Conservation (phyloP, 495 filamentous ascomycete genomes). For the Sordaria brevicollis region DNA sequence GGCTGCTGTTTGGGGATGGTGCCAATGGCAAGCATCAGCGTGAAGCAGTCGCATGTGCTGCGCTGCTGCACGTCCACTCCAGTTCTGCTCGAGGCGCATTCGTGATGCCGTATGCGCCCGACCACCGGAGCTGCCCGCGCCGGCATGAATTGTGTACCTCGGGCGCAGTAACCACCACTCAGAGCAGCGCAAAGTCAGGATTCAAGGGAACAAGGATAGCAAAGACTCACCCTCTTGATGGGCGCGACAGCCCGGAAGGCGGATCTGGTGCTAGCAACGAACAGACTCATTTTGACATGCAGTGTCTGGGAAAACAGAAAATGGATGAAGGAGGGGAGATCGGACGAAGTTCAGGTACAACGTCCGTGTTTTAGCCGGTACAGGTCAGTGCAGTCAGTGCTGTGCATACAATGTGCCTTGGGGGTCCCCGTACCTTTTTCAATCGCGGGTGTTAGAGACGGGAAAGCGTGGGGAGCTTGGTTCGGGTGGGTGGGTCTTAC, state of each 20-base stretch:
- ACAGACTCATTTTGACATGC: conserved; percentile 20
- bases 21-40: conserved; percentile 3
- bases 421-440: neutral
- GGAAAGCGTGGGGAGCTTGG: neutral
- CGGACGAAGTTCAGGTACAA: neutral
- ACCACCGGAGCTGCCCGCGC: neutral
- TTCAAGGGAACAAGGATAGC: neutral
- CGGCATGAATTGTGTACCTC: neutral
- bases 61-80: neutral
- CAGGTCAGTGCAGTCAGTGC: neutral
- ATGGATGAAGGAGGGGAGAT: neutral
- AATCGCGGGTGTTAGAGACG: neutral
- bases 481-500: neutral
- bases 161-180: neutral
- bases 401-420: neutral
- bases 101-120: neutral
- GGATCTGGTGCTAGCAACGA: conserved; percentile 19
- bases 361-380: neutral
- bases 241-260: conserved; percentile 20
- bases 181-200: neutral
- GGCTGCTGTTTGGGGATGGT: neutral
- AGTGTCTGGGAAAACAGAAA: neutral
- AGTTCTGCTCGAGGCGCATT: neutral
- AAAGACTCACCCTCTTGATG: conserved; percentile 21
- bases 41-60: neutral